Evolutionary conservation across 2,329 filamentous ascomycete genomes (phyloP).

Genomic region (Byssochlamys sp.): DNA sequence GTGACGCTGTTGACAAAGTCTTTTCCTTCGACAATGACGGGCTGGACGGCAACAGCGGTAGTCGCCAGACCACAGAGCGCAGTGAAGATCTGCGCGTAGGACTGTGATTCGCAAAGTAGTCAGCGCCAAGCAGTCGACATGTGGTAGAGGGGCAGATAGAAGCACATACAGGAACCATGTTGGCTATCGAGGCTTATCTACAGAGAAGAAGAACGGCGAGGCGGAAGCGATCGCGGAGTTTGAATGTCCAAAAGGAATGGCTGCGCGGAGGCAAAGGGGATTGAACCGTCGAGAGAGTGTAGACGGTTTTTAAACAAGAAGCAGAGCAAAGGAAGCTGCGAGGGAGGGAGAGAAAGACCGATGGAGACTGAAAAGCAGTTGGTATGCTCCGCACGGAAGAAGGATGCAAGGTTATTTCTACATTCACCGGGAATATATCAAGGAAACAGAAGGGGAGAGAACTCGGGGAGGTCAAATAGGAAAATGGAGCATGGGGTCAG

Average conservation of each 20-base stretch:
- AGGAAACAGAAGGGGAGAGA: not conserved
- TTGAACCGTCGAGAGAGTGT: not conserved
- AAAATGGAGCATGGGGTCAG: not conserved
- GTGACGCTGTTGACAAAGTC: constrained; percentile 53
- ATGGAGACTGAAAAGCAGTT: not conserved
- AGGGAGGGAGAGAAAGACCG: not conserved
- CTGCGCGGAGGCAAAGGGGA: not conserved
- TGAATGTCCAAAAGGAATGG: not conserved
- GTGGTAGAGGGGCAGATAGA: not conserved
- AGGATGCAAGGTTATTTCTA: not conserved
- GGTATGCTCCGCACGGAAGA: not conserved
- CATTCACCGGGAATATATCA: not conserved
- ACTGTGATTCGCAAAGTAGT: constrained; percentile 9
- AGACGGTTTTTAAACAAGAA: not conserved
- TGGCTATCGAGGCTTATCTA: not conserved
- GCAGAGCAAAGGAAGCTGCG: not conserved
- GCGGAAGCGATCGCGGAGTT: not conserved
- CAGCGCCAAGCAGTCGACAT: not conserved
- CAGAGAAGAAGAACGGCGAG: not conserved
- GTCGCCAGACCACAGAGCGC: constrained; percentile 35
- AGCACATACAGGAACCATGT: not conserved
- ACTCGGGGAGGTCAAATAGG: not conserved
- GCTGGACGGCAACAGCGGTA: constrained; percentile 44
- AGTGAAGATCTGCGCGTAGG: constrained; percentile 27
- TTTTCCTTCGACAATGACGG: constrained; percentile 48